Conservation (phyloP, 2,329 filamentous ascomycete genomes). For the Sclerotinia glacialis region DNA sequence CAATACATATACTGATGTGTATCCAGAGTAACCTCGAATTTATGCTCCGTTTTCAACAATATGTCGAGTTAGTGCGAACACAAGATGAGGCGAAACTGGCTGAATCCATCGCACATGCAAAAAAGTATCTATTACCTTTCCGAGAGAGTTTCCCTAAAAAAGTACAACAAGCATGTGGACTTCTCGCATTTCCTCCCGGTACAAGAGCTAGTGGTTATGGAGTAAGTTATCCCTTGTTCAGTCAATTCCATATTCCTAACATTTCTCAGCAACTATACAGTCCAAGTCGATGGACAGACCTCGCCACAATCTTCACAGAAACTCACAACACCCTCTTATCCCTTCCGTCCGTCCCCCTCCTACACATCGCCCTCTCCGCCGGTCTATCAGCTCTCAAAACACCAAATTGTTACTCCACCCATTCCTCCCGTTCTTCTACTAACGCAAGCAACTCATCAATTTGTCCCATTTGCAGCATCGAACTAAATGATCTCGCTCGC, state of each 20-base stretch:
- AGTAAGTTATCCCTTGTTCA: slow-evolving; percentile 25
- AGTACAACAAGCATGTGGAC: slow-evolving; percentile 70
- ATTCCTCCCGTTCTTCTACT: slow-evolving; percentile 36
- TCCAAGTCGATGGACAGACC: slow-evolving; percentile 66
- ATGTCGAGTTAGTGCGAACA: slow-evolving; percentile 81
- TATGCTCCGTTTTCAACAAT: slow-evolving; percentile 89
- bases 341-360: slow-evolving; percentile 75
- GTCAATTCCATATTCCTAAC: not conserved
- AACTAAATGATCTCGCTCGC: slow-evolving; percentile 86
- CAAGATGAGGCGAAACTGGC: slow-evolving; percentile 61
- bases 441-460: slow-evolving; percentile 56
- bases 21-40: slow-evolving; percentile 79
- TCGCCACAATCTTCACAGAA: slow-evolving; percentile 76
- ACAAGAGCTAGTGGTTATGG: slow-evolving; percentile 57
- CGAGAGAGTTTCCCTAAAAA: slow-evolving; percentile 65
- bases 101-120: slow-evolving; percentile 79
- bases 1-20: not conserved
- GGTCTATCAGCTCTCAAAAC: slow-evolving; percentile 95
- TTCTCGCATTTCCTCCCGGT: slow-evolving; percentile 71
- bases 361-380: slow-evolving; percentile 86
- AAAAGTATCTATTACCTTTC: slow-evolving; percentile 74
- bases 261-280: slow-evolving; percentile 65
- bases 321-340: slow-evolving; percentile 86
- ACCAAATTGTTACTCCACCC: slow-evolving; percentile 75
- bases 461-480: slow-evolving; percentile 93